A percentile compares a stretch with the other conserved stretches of the same genome.
These are phyloP conservation scores for Kluyveromyces nonfermentans DNA, from an alignment of 805 yeast genomes.

Conservation along the genomic window DNA sequence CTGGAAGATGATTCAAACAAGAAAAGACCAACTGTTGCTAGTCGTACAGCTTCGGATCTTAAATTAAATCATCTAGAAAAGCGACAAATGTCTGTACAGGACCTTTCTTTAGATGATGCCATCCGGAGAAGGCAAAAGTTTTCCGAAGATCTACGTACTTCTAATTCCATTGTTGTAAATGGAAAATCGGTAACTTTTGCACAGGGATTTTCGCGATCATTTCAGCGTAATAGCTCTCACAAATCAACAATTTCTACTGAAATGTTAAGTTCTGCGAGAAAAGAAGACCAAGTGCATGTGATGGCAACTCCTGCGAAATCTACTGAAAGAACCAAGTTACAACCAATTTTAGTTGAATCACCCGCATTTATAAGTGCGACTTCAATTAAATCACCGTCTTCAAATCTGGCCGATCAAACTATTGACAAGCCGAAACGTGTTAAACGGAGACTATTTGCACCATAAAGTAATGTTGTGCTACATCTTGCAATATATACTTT, in stretches of 20 bases:
- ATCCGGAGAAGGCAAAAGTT: not conserved
- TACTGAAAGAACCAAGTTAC: slow-evolving; percentile 7
- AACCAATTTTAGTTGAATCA: slow-evolving; percentile 16
- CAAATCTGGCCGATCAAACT: not conserved
- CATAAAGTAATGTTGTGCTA: slow-evolving; percentile 8
- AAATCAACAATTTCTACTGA: slow-evolving; percentile 4
- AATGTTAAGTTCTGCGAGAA: not conserved
- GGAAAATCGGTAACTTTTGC: slow-evolving; percentile 1
- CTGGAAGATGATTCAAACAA: slow-evolving; percentile 14
- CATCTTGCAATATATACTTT: not conserved
- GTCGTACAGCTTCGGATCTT: slow-evolving; percentile 23
- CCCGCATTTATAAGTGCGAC: not conserved
- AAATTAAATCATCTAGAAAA: slow-evolving; percentile 22
- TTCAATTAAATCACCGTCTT: not conserved
- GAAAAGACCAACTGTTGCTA: slow-evolving; percentile 13
- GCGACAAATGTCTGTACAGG: slow-evolving; percentile 23
- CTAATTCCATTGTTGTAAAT: not conserved
- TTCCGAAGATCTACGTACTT: not conserved
- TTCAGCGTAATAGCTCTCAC: slow-evolving; percentile 25
- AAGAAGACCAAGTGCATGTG: slow-evolving; percentile 14
- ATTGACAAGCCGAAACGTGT: slow-evolving; percentile 17
- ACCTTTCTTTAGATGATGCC: slow-evolving; percentile 5
- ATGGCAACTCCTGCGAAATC: slow-evolving; percentile 20
- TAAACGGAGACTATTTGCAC: slow-evolving; percentile 31
- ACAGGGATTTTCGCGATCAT: slow-evolving; percentile 10